Base-by-base conservation (phyloP, 139 green algal species). In the Chlorella vulgaris region DNA sequence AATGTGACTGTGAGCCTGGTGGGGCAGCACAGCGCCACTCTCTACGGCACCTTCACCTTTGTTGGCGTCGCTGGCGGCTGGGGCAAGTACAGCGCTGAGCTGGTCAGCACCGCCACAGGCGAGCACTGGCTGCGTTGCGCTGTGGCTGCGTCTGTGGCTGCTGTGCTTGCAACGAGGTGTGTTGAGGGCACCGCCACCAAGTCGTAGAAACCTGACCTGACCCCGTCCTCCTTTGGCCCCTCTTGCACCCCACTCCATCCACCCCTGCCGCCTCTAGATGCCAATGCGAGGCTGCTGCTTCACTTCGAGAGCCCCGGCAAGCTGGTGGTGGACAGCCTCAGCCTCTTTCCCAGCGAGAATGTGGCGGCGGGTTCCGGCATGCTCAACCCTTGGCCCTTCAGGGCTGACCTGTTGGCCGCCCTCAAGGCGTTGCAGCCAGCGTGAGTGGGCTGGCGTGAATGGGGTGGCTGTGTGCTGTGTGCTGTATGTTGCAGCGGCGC, bases 381-480 rank as follows among this genome's bases (percentile, higher is more conserved):
- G 51, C 21, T 77, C 22, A 86, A 89, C 77, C 85, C 83, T 40
- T 86, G 67, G 67, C 84, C 86, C 35, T 89, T 89, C 82, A 55
- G 86, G 0, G 10, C 35, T 6, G 86, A 89, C 69, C 69, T 89
- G 60, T 74, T 89, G 65, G 29, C 76, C 7, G 65, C 71, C 24
- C 62, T 89, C 26, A 86, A 80, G 62, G 79, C 73, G 1, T 69
- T 89, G 24, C 43, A 82, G 19, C 86, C 86, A 10, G 84, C 66
- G 85, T 86, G 50, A 43, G 76, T 71, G 47, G 1, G 15, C 2
- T 6, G 2, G 55, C 5, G 15, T 65, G 55, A 21, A 31, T 65
- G 15, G 55, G 55, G 55, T n/a, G 21, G 5, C n/a, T 15, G 18
- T 28, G 28, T 28, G 15, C 55, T 65, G 55, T 15, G 47, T 58